Evolutionary conservation across 192 early-diverging fungal species (phyloP), one percentile per base, ranked within the genome.

Genomic region (Linderina pennispora): DNA sequence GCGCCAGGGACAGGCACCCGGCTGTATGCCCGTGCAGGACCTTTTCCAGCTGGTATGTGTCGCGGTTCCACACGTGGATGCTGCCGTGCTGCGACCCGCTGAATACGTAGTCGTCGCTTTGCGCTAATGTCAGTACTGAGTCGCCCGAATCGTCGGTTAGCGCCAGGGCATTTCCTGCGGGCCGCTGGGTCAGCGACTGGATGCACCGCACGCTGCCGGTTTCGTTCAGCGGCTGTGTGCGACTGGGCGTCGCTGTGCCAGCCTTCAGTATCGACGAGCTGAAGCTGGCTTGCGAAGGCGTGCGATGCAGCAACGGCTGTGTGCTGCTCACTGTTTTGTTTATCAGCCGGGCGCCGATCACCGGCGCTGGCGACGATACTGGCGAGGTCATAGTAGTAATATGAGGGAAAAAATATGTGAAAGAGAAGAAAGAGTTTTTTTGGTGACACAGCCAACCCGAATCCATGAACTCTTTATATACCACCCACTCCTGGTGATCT

Each of bases 11-110:
- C 33, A 58, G 49, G 28, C 76, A 54, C 15, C 58, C 64, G 37
- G 49, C 58, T 1, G 53, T 36, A 20, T 69, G 68, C 8, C 55
- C 65, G 20, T 23, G 36, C 4, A 65, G 45, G 10, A 49, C 53
- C 21, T 36, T 43, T 20, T 38, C 36, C 36, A 76, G 84, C 62
- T 78, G 50, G 76, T 78, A 55, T 43, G 81, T 57, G 54, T 79
- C 45, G 67, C 80, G 35, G 28, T 11, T 31, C 76, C 75, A 52
- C 50, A 81, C 85, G 58, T 78, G 74, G 40, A 87, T 85, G 48
- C 74, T 48, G 36, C 62, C 74, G 22, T 70, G 76, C 53, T 88
- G 83, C 18, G 80, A 76, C 4, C 85, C 85, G 58, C 82, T 81
- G 48, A 85, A 84, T 8, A 88, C 58, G 36, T 79, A 65, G 8